Percentiles rank a stretch among this genome's conserved stretches.
phyloP scores from a whole-genome alignment of 352 stramenopile genomes.

The Pythium apleroticum region DNA sequence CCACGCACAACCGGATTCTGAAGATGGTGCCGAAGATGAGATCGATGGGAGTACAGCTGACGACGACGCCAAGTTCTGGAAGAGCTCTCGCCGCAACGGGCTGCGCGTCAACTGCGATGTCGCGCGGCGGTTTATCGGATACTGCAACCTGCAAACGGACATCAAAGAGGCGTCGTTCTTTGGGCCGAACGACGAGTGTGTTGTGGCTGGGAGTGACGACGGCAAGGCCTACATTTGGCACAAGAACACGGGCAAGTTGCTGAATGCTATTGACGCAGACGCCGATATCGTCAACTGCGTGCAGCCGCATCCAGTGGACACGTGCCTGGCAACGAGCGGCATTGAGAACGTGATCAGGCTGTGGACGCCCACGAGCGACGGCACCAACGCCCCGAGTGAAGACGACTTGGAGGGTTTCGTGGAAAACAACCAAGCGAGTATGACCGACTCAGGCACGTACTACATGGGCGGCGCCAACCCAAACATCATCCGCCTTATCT shows the following conservation, averaged over 20 bases:
- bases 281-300: slow-evolving; percentile 89
- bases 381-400: slow-evolving; percentile 39
- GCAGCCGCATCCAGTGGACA: slow-evolving; percentile 76
- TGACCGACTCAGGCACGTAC: slow-evolving; percentile 49
- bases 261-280: slow-evolving; percentile 83
- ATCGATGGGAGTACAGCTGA: background rate
- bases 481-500: slow-evolving; percentile 70
- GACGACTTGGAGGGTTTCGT: slow-evolving; percentile 56
- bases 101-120: slow-evolving; percentile 60
- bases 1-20: slow-evolving; percentile 12
- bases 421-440: slow-evolving; percentile 62
- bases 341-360: slow-evolving; percentile 84
- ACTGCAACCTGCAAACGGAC: slow-evolving; percentile 88
- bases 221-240: slow-evolving; percentile 86
- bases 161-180: slow-evolving; percentile 92
- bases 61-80: slow-evolving; percentile 47
- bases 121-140: slow-evolving; percentile 77
- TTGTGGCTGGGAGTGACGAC: slow-evolving; percentile 88
- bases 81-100: slow-evolving; percentile 36
- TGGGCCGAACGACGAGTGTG: slow-evolving; percentile 80
- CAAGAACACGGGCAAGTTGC: slow-evolving; percentile 71
- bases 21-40: slow-evolving; percentile 22
- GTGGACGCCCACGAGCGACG: slow-evolving; percentile 60
- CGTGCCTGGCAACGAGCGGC: slow-evolving; percentile 77
- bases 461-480: slow-evolving; percentile 46